A percentile compares a stretch with the other conserved stretches of the same genome.
Evolutionary conservation across 352 stramenopile genomes (phyloP).

Genomic region (Blastocystis hominis): DNA sequence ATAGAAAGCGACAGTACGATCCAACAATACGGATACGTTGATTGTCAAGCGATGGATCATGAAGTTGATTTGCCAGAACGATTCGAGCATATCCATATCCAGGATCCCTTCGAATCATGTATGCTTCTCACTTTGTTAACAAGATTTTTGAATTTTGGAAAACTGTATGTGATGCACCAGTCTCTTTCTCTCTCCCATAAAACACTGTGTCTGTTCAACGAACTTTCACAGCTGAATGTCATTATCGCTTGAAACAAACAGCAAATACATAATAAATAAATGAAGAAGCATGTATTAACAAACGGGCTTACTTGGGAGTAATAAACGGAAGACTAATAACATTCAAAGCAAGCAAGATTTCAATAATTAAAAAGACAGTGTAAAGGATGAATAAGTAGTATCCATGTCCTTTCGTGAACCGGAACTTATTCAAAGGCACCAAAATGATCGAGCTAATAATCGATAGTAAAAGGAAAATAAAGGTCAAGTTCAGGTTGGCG

Average conservation of each 20-base stretch:
- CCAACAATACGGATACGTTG: slow-evolving; percentile 29
- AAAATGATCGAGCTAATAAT: slow-evolving; percentile 42
- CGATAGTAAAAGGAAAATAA: slow-evolving; percentile 59
- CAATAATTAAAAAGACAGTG: slow-evolving; percentile 54
- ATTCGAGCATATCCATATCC: neutral
- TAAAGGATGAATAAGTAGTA: slow-evolving; percentile 59
- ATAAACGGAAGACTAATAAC: slow-evolving; percentile 50
- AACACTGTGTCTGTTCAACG: too few relatives aligned
- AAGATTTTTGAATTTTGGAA: neutral
- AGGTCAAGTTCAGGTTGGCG: slow-evolving; percentile 54
- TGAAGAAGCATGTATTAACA: neutral
- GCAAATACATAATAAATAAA: neutral
- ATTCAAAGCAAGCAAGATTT: slow-evolving; percentile 7
- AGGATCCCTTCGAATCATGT: neutral
- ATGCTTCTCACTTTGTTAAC: neutral
- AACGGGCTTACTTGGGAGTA: neutral
- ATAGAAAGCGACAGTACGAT: neutral
- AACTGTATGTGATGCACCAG: too few relatives aligned
- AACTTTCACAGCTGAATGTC: too few relatives aligned
- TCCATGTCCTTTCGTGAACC: slow-evolving; percentile 58
- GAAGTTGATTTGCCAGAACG: neutral
- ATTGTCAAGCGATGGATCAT: neutral
- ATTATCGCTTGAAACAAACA: neutral
- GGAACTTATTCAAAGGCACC: neutral
- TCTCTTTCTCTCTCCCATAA: too few relatives aligned